These are phyloP conservation scores for Nidularia pulvinata DNA, from an alignment of 768 basidiomycete species.

Conservation along the genomic window DNA sequence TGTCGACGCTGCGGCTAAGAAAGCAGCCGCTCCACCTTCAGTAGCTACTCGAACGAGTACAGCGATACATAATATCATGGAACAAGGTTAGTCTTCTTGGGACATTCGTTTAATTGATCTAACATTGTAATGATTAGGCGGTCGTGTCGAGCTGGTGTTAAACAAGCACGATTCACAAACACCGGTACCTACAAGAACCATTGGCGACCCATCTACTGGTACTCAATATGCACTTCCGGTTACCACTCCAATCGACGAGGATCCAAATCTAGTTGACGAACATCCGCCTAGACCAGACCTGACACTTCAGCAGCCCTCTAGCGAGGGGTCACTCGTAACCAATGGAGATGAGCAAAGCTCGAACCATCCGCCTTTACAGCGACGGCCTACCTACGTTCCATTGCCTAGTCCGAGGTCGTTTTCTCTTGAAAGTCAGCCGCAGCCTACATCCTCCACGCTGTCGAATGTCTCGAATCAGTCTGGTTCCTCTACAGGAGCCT, in stretches of 20 bases:
- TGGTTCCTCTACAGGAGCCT: constrained; percentile 18
- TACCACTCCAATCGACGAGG: constrained; percentile 1
- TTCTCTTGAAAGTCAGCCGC: constrained; percentile 17
- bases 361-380: neutral
- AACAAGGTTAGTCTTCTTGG: constrained; percentile 24
- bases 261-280: too few species aligned
- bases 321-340: constrained; percentile 1
- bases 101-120: neutral
- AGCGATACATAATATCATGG: constrained; percentile 68
- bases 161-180: constrained; percentile 32
- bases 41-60: constrained; percentile 30
- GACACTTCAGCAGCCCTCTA: neutral
- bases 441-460: constrained; percentile 14
- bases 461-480: constrained; percentile 20
- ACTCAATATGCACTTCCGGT: constrained; percentile 18
- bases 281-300: neutral
- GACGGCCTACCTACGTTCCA: constrained; percentile 35
- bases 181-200: constrained; percentile 33
- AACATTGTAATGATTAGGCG: constrained; percentile 30
- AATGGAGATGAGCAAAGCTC: neutral
- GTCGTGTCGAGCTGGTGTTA: constrained; percentile 55
- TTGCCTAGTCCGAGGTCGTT: constrained; percentile 32
- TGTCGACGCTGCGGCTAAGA: constrained; percentile 24
- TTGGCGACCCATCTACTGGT: constrained; percentile 37
- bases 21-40: constrained; percentile 20